These are phyloP conservation scores for Xylaria flabelliformis DNA, from an alignment of 495 filamentous ascomycete genomes.

Conservation along the genomic window DNA sequence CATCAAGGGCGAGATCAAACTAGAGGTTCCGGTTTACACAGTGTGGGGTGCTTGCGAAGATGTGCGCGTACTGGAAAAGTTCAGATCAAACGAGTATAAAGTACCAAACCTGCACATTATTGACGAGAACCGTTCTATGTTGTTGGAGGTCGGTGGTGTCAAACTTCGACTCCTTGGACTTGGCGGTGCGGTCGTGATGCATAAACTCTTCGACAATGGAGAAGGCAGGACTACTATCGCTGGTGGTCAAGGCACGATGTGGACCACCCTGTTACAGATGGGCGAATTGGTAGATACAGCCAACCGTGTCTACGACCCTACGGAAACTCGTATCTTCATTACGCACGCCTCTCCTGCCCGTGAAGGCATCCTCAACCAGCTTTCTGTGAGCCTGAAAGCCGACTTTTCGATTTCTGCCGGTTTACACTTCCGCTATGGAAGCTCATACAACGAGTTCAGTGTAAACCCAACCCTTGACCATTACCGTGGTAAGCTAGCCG, in stretches of 20 bases:
- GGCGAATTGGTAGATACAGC: slow-evolving; percentile 98
- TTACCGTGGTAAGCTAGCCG: slow-evolving; percentile 99
- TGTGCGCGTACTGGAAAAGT: slow-evolving; percentile 96
- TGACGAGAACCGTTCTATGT: slow-evolving; percentile 93
- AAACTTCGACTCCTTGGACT: slow-evolving; percentile 94
- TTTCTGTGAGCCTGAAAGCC: slow-evolving; percentile 96
- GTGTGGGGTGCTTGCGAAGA: slow-evolving; percentile 99
- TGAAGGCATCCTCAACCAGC: slow-evolving; percentile 96
- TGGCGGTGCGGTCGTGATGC: slow-evolving; percentile 98
- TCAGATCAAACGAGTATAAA: slow-evolving; percentile 97
- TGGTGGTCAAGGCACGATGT: slow-evolving; percentile 99
- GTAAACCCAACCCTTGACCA: slow-evolving; percentile 98
- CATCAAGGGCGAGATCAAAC: slow-evolving; percentile 82
- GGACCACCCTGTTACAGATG: slow-evolving; percentile 98
- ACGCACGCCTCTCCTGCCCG: slow-evolving; percentile 97
- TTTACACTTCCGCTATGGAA: slow-evolving; percentile 98
- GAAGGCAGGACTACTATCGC: slow-evolving; percentile 98
- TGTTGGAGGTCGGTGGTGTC: slow-evolving; percentile 92
- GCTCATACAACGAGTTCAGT: slow-evolving; percentile 99
- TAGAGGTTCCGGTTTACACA: slow-evolving; percentile 96
- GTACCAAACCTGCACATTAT: slow-evolving; percentile 97
- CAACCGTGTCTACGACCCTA: slow-evolving; percentile 96
- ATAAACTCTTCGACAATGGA: slow-evolving; percentile 99
- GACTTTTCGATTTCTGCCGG: slow-evolving; percentile 98
- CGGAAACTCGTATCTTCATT: slow-evolving; percentile 96